Percentiles rank a stretch among this genome's conserved stretches.
phyloP scores from a whole-genome alignment of 768 basidiomycete genomes.

The Russula emetica region DNA sequence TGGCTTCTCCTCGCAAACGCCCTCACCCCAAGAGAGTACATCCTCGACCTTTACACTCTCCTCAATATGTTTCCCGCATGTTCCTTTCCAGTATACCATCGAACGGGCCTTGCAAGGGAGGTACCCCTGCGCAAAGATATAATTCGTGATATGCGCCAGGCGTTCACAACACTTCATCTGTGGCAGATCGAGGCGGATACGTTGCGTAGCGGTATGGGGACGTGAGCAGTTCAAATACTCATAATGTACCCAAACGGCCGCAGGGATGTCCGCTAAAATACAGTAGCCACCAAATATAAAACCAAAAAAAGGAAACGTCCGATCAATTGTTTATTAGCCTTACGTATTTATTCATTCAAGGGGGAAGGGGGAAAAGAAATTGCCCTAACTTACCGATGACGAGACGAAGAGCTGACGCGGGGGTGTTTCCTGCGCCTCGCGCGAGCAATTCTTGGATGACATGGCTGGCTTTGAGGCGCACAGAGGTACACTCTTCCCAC shows the following conservation, averaged over 20 bases:
- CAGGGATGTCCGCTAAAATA: constrained; percentile 41
- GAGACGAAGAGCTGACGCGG: constrained; percentile 44
- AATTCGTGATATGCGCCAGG: constrained; percentile 45
- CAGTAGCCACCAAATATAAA: background rate
- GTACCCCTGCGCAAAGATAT: constrained; percentile 43
- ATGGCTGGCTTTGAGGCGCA: constrained; percentile 37
- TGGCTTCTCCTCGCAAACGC: constrained; percentile 37
- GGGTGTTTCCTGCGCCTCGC: constrained; percentile 41
- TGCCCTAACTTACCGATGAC: constrained; percentile 42
- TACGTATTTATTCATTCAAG: background rate
- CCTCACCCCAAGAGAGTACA: constrained; percentile 35
- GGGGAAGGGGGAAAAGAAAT: too few relatives aligned
- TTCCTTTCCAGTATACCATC: constrained; percentile 41
- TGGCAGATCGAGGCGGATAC: constrained; percentile 38
- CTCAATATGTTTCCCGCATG: constrained; percentile 36
- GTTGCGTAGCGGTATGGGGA: constrained; percentile 40
- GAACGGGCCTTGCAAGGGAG: constrained; percentile 36
- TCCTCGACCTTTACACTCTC: constrained; percentile 32
- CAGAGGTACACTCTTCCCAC: constrained; percentile 43
- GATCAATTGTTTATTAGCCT: background rate
- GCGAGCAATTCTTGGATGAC: constrained; percentile 37
- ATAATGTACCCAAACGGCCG: constrained; percentile 45
- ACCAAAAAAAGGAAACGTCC: too few relatives aligned
- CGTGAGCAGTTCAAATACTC: constrained; percentile 37
- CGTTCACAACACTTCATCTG: constrained; percentile 36